Conservation (phyloP, 305 asterid genomes). For the Salvia sclarea region DNA sequence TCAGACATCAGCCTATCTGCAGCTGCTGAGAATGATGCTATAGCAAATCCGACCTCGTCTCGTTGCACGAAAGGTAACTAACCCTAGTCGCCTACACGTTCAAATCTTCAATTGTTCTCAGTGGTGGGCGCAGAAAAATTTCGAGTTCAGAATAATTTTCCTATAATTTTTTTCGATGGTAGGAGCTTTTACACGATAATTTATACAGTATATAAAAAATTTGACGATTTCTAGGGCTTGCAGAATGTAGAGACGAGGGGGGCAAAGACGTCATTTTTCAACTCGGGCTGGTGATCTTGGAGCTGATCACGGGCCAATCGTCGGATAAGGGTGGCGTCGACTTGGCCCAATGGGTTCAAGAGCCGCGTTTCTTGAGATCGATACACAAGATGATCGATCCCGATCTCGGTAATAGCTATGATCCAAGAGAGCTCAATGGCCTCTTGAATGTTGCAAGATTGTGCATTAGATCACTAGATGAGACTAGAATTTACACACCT, state of each 20-base stretch:
- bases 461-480: constrained; percentile 59
- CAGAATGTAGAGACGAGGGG: constrained; percentile 53
- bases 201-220: too few relatives aligned
- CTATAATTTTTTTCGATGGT: too few relatives aligned
- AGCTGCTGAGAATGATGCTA: constrained; percentile 32
- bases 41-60: constrained; percentile 37
- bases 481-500: constrained; percentile 44
- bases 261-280: constrained; percentile 65
- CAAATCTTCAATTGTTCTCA: not conserved
- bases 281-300: constrained; percentile 79
- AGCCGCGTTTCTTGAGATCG: constrained; percentile 50
- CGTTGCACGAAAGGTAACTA: constrained; percentile 51
- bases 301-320: constrained; percentile 87
- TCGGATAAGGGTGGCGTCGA: constrained; percentile 67
- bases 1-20: constrained; percentile 58
- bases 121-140: too few relatives aligned
- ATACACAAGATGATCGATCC: constrained; percentile 79
- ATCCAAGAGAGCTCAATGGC: constrained; percentile 57
- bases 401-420: constrained; percentile 72
- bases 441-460: constrained; percentile 77
- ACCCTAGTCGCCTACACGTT: not conserved
- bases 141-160: too few relatives aligned
- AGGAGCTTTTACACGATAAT: too few relatives aligned
- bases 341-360: constrained; percentile 72
- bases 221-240: too few relatives aligned